Evolutionary conservation across 495 filamentous ascomycete species (phyloP), one percentile per base, ranked within the genome.

Genomic region (Penicillium waksmanii): DNA sequence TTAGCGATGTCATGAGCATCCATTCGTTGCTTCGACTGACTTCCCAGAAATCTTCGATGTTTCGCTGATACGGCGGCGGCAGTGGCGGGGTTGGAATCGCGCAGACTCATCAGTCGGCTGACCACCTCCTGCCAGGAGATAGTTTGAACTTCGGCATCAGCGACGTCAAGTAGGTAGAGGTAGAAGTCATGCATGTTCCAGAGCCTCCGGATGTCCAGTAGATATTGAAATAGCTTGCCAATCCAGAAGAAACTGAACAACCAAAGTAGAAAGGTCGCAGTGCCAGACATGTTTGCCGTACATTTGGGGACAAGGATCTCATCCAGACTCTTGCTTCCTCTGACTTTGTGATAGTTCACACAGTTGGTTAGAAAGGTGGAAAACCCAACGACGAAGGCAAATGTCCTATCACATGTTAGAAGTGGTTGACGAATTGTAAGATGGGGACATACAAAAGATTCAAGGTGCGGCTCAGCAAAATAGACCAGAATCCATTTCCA

Each of bases 1-100:
- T 97, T 98, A 8, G 95, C 96, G 71, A 98, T 97, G 70, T 97
- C 94, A 62, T 96, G 91, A 4, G 95, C 95, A 76, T 98, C 95
- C 73, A 98, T 88, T 51, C 95, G 84, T 76, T 98, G 91, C 72
- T 97, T 97, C 18, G 95, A 96, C 64, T 94, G 91, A 62, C 83
- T 90, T 36, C 89, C 89, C 43, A 95, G 74, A 60, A 86, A 93
- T 53, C 80, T 85, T 47, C 89, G 84, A 62, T 85, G 82, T 46
- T 77, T 76, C 6, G 84, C 74, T 48, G 82, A 80, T n/a, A 88
- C 67, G 12, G 84, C 82, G 13, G 85, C 84, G 3, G 92, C 90
- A 15, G 93, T 97, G 44, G 86, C 83, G 25, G 92, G 86, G 65
- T 98, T 98, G 36, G 88, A 81, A 71, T 98, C 93, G 65, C 96